Evolutionary conservation across 768 basidiomycete genomes (phyloP).

Genomic region (Rhizopogon vesiculosus): DNA sequence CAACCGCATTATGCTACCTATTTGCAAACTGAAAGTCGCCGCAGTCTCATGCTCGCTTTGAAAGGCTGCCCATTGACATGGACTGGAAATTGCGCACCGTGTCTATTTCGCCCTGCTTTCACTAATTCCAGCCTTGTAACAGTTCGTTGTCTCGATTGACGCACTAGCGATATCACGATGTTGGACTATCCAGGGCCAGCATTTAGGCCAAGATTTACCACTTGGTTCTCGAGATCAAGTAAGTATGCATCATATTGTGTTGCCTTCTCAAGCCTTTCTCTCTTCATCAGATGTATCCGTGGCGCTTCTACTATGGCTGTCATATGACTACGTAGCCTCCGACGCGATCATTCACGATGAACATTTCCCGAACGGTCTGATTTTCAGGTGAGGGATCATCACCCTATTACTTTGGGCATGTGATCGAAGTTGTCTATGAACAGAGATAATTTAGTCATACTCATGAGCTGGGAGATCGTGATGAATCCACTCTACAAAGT

Average conservation of each 20-base stretch:
- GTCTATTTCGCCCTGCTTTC: too few relatives aligned
- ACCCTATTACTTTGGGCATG: neutral
- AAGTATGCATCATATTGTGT: neutral
- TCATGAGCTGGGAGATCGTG: neutral
- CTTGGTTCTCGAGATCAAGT: neutral
- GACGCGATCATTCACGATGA: neutral
- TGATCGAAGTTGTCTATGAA: too few relatives aligned
- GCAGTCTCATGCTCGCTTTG: neutral
- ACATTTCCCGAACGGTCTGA: neutral
- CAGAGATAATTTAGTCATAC: too few relatives aligned
- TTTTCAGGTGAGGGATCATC: neutral
- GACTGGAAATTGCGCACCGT: too few relatives aligned
- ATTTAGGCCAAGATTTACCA: too few relatives aligned
- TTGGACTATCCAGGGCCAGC: neutral
- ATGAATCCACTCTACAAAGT: neutral
- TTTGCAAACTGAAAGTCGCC: neutral
- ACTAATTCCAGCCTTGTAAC: neutral
- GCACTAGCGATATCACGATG: neutral
- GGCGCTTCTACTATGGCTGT: neutral
- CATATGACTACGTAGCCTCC: too few relatives aligned
- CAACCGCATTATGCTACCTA: neutral
- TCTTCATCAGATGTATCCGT: neutral
- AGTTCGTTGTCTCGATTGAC: neutral
- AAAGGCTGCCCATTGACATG: too few relatives aligned
- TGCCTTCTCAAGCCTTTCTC: too few relatives aligned